Percentiles rank a stretch among this genome's conserved stretches.
These are phyloP conservation scores for Coemansia sp. DNA, from an alignment of 192 early-diverging fungal species.

Conservation along the genomic window DNA sequence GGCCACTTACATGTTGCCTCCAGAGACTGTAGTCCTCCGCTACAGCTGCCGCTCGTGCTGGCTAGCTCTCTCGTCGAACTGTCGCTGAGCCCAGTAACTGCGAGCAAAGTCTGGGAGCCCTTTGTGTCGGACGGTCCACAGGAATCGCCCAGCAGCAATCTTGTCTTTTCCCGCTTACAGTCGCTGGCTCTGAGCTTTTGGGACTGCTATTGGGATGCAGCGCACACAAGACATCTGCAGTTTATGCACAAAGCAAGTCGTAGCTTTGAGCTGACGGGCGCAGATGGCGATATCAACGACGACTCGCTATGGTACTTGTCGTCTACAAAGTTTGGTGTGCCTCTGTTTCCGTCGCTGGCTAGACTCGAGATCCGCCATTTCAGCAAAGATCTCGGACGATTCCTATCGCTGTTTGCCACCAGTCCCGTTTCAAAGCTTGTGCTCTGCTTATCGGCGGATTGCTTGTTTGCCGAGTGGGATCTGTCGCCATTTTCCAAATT, in stretches of 20 bases:
- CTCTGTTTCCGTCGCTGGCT: slow-evolving; percentile 8
- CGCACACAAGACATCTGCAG: neutral
- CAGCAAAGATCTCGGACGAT: neutral
- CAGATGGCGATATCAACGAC: neutral
- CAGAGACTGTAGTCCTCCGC: neutral
- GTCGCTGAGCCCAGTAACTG: neutral
- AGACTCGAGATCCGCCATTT: slow-evolving; percentile 11
- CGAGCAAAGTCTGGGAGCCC: neutral
- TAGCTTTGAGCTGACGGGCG: neutral
- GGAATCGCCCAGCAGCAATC: neutral
- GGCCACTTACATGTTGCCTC: neutral
- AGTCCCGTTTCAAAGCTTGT: slow-evolving; percentile 9
- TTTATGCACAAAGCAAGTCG: too few species aligned
- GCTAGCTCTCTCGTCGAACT: slow-evolving; percentile 14
- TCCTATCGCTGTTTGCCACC: slow-evolving; percentile 11
- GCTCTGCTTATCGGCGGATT: slow-evolving; percentile 3
- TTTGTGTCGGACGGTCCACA: neutral
- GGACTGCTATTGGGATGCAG: neutral
- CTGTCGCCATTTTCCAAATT: slow-evolving; percentile 4
- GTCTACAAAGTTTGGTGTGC: neutral
- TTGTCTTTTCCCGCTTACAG: neutral
- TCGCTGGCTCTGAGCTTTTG: neutral
- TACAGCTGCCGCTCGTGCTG: neutral
- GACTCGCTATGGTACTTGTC: neutral
- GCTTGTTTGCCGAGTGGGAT: neutral